Evolutionary conservation across 352 stramenopile species (phyloP), one percentile per base, ranked within the genome.

Genomic region (Peronospora destructor): DNA sequence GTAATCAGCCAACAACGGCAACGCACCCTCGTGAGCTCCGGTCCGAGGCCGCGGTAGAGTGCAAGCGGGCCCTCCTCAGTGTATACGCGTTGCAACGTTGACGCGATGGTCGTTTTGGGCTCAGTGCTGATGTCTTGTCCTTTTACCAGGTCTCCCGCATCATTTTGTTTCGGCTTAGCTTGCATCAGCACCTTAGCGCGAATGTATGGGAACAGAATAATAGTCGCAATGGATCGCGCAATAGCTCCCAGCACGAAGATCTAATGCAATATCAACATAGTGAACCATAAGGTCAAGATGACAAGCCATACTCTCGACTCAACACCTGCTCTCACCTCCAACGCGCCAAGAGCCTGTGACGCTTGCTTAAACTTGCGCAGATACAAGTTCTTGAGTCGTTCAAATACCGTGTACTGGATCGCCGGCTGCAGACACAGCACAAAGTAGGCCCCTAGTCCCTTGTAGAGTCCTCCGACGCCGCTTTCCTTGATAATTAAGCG

Each of bases 361-460:
- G 64, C 74, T 41, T 66, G 62, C 56, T 81, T 87, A 62, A 71
- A 81, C 17, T 70, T 71, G 35, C 62, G 71, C 43, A 91, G 49
- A 39, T 91, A 91, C 19, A 86, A 23, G 37, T 69, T 61, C 53
- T 90, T 82, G 49, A 92, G 49, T 45, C 95, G 82, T 62, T 98
- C 94, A 59, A 98, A 98, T 17, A 97, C 82, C 11, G 94, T 97
- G 65, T 98, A 98, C 59, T 98, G 94, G 57, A 98, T 97, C 11
- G 95, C 94, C 9, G 95, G 95, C 73, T 98, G 97, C 42, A 98
- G 67, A 64, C 94, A 98, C 14, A 98, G 76, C 34, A 98, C 85
- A 50, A 92, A 93, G 63, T 96, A 97, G 5, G 92, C 84, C n/a
- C 79, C 68, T 32, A 95, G 77, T 13, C 84, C 84, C 48, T 91